phyloP scores from a whole-genome alignment of 768 basidiomycete species.

The Trametes elegans region DNA sequence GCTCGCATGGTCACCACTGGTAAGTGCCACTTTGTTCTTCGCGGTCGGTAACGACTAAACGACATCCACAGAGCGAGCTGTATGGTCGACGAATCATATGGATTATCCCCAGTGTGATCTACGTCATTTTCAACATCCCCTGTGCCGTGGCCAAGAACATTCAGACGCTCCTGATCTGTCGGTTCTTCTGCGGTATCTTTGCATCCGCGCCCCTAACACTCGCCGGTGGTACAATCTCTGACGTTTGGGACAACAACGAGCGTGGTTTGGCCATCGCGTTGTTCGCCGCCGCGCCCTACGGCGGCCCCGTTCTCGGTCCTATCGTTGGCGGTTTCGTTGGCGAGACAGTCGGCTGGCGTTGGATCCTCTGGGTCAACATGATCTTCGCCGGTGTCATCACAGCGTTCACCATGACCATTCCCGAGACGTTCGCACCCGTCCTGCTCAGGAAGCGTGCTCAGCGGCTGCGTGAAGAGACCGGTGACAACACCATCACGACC shows the following conservation, averaged over 20 bases:
- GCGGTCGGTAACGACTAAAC: constrained; percentile 28
- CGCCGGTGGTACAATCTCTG: constrained; percentile 35
- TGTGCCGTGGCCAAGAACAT: constrained; percentile 40
- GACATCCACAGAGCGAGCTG: constrained; percentile 34
- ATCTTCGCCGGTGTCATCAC: constrained; percentile 38
- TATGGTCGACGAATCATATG: constrained; percentile 38
- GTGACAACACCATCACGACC: constrained; percentile 35
- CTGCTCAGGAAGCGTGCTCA: constrained; percentile 40
- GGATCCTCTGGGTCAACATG: constrained; percentile 41
- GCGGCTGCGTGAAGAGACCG: constrained; percentile 37
- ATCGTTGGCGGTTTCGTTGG: constrained; percentile 49
- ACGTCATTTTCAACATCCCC: constrained; percentile 43
- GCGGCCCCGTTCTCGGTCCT: constrained; percentile 49
- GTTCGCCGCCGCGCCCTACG: constrained; percentile 42
- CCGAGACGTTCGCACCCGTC: constrained; percentile 48
- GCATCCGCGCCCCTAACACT: constrained; percentile 38
- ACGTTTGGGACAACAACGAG: constrained; percentile 37
- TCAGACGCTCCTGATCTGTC: constrained; percentile 39
- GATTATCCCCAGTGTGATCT: constrained; percentile 38
- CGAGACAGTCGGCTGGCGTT: constrained; percentile 38
- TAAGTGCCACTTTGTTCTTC: constrained; percentile 4
- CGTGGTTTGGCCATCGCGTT: constrained; percentile 41
- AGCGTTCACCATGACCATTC: constrained; percentile 32
- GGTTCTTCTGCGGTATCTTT: constrained; percentile 42
- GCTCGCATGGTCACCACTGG: constrained; percentile 30